Base-by-base conservation (phyloP, 2,329 filamentous ascomycete genomes). In the Cercospora sp. region DNA sequence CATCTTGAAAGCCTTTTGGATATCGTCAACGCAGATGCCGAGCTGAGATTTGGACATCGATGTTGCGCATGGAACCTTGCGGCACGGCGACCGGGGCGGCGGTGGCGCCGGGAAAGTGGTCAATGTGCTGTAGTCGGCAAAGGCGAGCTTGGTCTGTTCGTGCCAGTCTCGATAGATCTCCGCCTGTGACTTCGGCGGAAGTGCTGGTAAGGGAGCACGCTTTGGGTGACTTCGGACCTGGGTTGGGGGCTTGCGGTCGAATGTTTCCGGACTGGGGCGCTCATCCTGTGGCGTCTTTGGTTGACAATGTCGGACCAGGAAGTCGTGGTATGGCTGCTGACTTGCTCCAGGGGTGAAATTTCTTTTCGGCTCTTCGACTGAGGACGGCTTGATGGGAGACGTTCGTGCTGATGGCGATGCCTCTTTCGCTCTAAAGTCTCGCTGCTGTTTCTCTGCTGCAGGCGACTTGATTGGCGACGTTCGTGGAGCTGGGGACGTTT, bases 81-180 rank as follows among this genome's bases (percentile, higher is more conserved):
- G 16, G 51, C 66, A 68, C 7, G 39, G 13, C n/a, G 23, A 18
- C 8, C 23, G 30, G 6, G 63, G 67, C 13, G 64, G 7, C 3
- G 67, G 67, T 13, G 67, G 67, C 7, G 51, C 48, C 13, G 63
- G 67, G 20, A 68, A 66, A n/a, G 23, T 53, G 30, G 20, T 20
- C 51, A 68, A 59, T 10, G 26, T 12, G 20, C 58, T 63, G 30
- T 63, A 68, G 39, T 68, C 59, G 5, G 64, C 45, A 31, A 68
- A 68, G 5, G 63, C 62, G 23, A 51, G 33, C 48, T 65, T 59
- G 16, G 59, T 59, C 16, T 63, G 42, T 28, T 65, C 57, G 51
- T 65, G 18, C 67, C 67, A 68, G 48, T 59, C 58, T 26, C 31
- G 60, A 30, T 64, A 67, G n/a, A 39, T 53, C 9, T 60, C 65